A percentile compares a stretch with the other conserved stretches of the same genome.
Evolutionary conservation across 2,329 filamentous ascomycete species (phyloP).

Genomic region (Exserohilum rostratum): DNA sequence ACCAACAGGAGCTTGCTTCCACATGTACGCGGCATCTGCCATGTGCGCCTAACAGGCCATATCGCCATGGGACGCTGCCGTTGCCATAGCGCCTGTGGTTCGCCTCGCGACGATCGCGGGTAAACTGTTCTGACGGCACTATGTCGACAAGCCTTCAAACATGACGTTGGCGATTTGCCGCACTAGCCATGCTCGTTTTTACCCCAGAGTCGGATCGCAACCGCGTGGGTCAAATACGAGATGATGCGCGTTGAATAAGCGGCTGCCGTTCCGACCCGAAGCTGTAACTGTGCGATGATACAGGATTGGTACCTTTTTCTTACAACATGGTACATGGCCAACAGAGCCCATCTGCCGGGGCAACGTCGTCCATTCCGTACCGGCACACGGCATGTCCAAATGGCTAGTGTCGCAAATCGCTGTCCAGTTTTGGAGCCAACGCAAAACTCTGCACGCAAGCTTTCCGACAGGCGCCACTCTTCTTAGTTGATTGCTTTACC

Average conservation of each 20-base stretch:
- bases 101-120: not conserved
- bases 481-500: conserved; percentile 32
- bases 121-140: not conserved
- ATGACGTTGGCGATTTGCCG: conserved; percentile 14
- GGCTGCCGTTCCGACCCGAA: conserved; percentile 15
- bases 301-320: too few relatives aligned
- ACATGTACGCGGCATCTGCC: conserved; percentile 10
- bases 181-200: conserved; percentile 23
- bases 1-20: conserved; percentile 1
- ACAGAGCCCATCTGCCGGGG: too few relatives aligned
- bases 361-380: too few relatives aligned
- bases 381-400: too few relatives aligned
- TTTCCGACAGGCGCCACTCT: too few relatives aligned
- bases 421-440: too few relatives aligned
- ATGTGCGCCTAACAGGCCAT: conserved; percentile 11
- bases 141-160: conserved; percentile 1
- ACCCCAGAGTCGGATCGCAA: conserved; percentile 34
- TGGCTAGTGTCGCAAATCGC: too few relatives aligned
- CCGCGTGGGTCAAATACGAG: conserved; percentile 37
- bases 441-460: too few relatives aligned
- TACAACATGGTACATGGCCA: too few relatives aligned
- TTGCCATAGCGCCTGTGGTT: not conserved
- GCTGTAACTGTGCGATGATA: conserved; percentile 8
- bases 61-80: conserved; percentile 7
- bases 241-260: conserved; percentile 33